These are phyloP conservation scores for Pyrenula aspistea DNA, from an alignment of 495 filamentous ascomycete genomes.

Conservation along the genomic window DNA sequence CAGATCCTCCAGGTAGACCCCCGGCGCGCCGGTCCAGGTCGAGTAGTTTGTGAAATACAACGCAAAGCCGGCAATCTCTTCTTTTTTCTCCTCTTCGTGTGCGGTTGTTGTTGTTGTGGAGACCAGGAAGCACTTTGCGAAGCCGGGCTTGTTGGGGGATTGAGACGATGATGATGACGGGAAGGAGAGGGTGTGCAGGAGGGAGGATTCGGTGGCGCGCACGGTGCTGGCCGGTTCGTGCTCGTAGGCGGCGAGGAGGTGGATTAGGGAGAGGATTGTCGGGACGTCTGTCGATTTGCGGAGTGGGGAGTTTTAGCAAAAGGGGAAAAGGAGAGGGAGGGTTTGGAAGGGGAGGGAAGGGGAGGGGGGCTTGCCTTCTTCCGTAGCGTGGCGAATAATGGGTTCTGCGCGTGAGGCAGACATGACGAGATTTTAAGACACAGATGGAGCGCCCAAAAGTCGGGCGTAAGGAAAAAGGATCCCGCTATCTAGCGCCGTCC, in stretches of 20 bases:
- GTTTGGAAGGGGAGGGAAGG: background rate
- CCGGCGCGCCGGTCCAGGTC: conserved; percentile 77
- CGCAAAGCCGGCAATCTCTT: conserved; percentile 41
- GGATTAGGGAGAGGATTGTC: conserved; percentile 70
- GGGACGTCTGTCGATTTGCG: conserved; percentile 51
- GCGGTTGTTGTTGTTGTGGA: background rate
- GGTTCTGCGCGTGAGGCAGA: background rate
- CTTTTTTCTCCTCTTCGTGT: background rate
- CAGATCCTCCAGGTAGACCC: conserved; percentile 91
- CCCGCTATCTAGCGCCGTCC: too few relatives aligned
- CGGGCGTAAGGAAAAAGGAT: background rate
- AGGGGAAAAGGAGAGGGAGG: background rate
- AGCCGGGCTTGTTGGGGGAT: conserved; percentile 14
- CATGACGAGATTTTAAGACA: background rate
- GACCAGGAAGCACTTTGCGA: conserved; percentile 2
- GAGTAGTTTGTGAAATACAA: conserved; percentile 65
- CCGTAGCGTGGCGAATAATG: conserved; percentile 34
- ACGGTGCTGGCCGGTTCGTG: conserved; percentile 53
- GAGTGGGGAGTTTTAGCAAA: background rate
- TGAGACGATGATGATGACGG: conserved; percentile 25
- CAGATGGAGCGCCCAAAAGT: background rate
- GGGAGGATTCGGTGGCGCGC: conserved; percentile 62
- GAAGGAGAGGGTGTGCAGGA: conserved; percentile 71
- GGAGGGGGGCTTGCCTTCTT: conserved; percentile 20
- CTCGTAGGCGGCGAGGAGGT: conserved; percentile 82